Percentiles rank a stretch among this genome's conserved stretches.
phyloP scores from a whole-genome alignment of 208 protist genomes.

The Crithidia sp. region DNA sequence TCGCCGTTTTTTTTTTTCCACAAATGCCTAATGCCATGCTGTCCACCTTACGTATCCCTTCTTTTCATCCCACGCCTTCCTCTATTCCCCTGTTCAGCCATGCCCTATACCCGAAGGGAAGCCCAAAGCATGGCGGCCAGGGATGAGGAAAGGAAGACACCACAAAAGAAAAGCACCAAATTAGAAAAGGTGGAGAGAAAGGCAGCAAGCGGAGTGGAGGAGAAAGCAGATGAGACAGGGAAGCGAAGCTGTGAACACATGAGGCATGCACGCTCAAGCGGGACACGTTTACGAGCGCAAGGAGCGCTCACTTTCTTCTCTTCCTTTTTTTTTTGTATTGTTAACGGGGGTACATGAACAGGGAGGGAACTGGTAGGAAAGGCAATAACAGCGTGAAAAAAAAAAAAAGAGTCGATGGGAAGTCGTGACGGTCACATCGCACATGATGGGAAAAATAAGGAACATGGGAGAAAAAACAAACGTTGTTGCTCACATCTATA shows the following conservation, averaged over 20 bases:
- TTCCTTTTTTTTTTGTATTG: no score
- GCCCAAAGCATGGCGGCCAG: neutral
- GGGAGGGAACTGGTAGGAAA: neutral
- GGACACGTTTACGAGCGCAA: no score
- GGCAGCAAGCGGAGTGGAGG: neutral
- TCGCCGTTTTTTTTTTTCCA: neutral
- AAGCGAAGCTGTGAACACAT: no score
- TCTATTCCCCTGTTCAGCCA: no score
- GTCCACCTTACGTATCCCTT: neutral
- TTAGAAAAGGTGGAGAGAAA: neutral
- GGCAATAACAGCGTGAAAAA: neutral
- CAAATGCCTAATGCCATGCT: neutral
- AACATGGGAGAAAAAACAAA: conserved; percentile 4
- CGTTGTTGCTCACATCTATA: no score
- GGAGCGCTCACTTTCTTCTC: no score
- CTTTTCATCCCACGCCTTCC: no score
- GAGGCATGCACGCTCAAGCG: no score
- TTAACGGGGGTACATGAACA: neutral
- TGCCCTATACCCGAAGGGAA: no score
- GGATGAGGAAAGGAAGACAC: neutral
- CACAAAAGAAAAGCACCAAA: conserved; percentile 1
- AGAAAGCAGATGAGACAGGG: no score
- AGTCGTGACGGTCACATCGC: no score
- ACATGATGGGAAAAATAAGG: conserved; percentile 9
- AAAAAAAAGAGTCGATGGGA: conserved; percentile 3